These are phyloP conservation scores for Xerocomellus intermedius DNA, from an alignment of 768 basidiomycete genomes.

Conservation along the genomic window DNA sequence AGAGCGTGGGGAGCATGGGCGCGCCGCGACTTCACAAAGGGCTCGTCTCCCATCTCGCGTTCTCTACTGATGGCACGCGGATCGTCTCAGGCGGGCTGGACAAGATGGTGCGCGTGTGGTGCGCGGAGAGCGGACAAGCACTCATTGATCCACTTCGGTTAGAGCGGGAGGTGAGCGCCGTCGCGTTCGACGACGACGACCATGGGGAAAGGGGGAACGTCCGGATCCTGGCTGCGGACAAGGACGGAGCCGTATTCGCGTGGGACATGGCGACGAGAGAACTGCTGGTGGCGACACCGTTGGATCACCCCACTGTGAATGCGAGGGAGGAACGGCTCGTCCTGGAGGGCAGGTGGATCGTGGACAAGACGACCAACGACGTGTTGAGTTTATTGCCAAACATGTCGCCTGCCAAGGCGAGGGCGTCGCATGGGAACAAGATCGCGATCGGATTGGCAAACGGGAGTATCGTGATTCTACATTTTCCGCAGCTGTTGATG, in stretches of 20 bases:
- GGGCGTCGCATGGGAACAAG: slow-evolving; percentile 20
- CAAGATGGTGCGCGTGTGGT: slow-evolving; percentile 32
- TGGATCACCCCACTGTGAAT: slow-evolving; percentile 17
- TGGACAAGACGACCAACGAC: slow-evolving; percentile 16
- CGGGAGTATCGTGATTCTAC: slow-evolving; percentile 28
- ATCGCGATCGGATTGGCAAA: slow-evolving; percentile 30
- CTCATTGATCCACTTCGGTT: slow-evolving; percentile 21
- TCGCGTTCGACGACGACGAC: slow-evolving; percentile 24
- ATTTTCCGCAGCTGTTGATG: slow-evolving; percentile 17
- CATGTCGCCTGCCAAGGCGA: slow-evolving; percentile 26
- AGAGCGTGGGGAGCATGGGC: slow-evolving; percentile 29
- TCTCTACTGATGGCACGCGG: slow-evolving; percentile 27
- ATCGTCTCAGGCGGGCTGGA: slow-evolving; percentile 33
- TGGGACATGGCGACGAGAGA: slow-evolving; percentile 26
- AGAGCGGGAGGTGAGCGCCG: slow-evolving; percentile 16
- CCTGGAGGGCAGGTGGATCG: slow-evolving; percentile 26
- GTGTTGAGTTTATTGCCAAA: slow-evolving; percentile 26
- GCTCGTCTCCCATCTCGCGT: slow-evolving; percentile 26
- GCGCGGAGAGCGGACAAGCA: slow-evolving; percentile 18
- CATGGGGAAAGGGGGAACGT: background rate
- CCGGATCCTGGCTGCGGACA: slow-evolving; percentile 27
- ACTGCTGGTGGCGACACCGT: slow-evolving; percentile 17
- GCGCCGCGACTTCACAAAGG: slow-evolving; percentile 25
- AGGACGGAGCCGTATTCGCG: slow-evolving; percentile 22
- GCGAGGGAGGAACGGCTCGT: slow-evolving; percentile 6